Evolutionary conservation across 495 filamentous ascomycete genomes (phyloP), one percentile per base, ranked within the genome.

Genomic region (Xylaria grammica): DNA sequence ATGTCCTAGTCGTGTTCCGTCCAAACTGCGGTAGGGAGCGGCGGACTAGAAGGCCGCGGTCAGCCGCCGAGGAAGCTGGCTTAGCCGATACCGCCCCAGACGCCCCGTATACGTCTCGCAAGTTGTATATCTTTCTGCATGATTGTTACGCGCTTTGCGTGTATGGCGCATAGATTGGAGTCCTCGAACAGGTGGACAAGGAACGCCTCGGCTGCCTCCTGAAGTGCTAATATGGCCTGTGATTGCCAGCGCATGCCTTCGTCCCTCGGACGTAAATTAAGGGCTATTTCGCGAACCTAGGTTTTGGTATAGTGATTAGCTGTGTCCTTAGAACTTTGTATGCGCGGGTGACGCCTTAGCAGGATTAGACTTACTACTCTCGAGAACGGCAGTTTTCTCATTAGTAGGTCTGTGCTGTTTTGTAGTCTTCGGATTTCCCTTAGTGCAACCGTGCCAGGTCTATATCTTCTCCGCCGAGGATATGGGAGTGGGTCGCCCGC

Each of bases 111-210:
- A 69, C 93, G 81, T 67, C 93, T 82, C 38, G 93, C 93, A 52
- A 97, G 82, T 74, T 96, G 93, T 48, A 97, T 94, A 76, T 97
- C 93, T 76, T 95, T 96, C 73, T 97, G 93, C 93, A 97, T 97
- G 67, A 98, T 96, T 1, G 94, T 98, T 7, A 98, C 94, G 30
- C 94, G 84, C 80, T 97, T 97, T 45, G 94, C 94, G 74, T 98
- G 94, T 30, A 98, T 90, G 19, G 94, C 94, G 78, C 94, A 95
- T 29, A 98, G 84, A 78, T 97, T 97, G 22, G 93, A 91, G 74
- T 98, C 94, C 75, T 97, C 93, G 76, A 98, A 98, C 0, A 98
- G 76, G 77, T 96, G 92, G 17, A 97, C 91, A 19, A 98, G 82
- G 76, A 94, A 98, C 0, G 94, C 94, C 72, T 98, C 94, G 1